Evolutionary conservation across 345 rosid genomes (phyloP).

Genomic region (Heritiera littoralis): DNA sequence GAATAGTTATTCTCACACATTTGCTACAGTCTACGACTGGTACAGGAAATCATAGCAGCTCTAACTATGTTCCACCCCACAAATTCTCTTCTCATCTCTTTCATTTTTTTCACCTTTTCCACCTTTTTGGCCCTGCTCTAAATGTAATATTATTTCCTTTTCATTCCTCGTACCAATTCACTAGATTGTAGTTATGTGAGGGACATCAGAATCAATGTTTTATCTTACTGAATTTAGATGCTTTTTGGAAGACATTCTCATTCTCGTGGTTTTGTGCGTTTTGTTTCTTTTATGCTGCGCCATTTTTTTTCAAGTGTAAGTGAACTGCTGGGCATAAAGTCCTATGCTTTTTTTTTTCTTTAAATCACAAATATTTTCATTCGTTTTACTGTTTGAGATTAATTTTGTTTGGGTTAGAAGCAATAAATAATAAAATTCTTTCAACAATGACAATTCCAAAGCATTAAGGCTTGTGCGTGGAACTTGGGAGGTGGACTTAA

Average conservation of each 20-base stretch:
- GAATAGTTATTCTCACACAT: slow-evolving; percentile 19
- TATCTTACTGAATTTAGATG: background rate
- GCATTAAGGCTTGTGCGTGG: background rate
- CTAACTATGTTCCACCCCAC: background rate
- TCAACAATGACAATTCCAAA: no score
- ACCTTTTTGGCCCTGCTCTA: background rate
- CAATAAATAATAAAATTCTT: no score
- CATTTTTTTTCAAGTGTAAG: background rate
- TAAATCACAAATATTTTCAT: no score
- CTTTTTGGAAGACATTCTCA: background rate
- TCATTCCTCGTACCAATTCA: background rate
- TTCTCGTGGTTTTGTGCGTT: background rate
- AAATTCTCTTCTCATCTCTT: background rate
- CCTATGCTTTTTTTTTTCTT: no score
- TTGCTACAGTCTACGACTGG: background rate
- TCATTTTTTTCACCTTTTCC: background rate
- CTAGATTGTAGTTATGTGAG: slow-evolving; percentile 16
- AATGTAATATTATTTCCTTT: slow-evolving; percentile 4
- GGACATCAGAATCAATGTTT: background rate
- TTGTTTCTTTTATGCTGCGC: background rate
- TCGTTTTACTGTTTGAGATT: no score
- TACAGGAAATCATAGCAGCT: slow-evolving; percentile 1
- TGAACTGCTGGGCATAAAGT: background rate
- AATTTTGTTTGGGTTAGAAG: no score
- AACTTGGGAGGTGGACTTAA: no score